A percentile compares a stretch with the other conserved stretches of the same genome.
Evolutionary conservation across 2,329 filamentous ascomycete genomes (phyloP).

Genomic region (Hypoxylon sp.): DNA sequence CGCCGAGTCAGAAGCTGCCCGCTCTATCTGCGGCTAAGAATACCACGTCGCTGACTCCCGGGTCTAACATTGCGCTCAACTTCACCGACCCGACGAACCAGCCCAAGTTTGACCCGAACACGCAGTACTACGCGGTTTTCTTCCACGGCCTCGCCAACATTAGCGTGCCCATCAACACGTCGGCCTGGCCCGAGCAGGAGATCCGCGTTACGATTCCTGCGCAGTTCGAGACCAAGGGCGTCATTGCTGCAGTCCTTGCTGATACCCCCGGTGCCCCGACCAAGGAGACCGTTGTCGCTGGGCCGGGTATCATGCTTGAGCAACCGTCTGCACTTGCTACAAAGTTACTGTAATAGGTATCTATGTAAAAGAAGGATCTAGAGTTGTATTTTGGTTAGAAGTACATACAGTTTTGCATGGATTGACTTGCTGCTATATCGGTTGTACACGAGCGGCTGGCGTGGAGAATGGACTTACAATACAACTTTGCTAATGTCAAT

Average conservation of each 20-base stretch:
- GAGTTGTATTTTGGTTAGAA: background rate
- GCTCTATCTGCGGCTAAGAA: slow-evolving; percentile 49
- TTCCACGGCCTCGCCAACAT: slow-evolving; percentile 58
- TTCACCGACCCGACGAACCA: slow-evolving; percentile 53
- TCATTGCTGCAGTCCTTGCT: slow-evolving; percentile 57
- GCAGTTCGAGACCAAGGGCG: slow-evolving; percentile 57
- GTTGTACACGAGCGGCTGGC: slow-evolving; percentile 7
- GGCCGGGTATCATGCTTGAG: slow-evolving; percentile 57
- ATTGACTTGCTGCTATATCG: background rate
- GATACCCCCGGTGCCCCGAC: slow-evolving; percentile 56
- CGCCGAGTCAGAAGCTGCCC: slow-evolving; percentile 56
- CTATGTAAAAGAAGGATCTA: background rate
- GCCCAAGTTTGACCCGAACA: slow-evolving; percentile 47
- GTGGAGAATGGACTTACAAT: slow-evolving; percentile 17
- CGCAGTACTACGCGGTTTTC: slow-evolving; percentile 59
- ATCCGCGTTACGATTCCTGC: slow-evolving; percentile 56
- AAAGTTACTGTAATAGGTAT: slow-evolving; percentile 31
- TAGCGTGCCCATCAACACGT: slow-evolving; percentile 56
- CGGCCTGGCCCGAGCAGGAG: slow-evolving; percentile 38
- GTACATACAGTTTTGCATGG: slow-evolving; percentile 3
- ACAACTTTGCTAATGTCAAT: slow-evolving; percentile 38
- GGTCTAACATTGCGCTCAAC: slow-evolving; percentile 52
- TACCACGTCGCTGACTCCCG: slow-evolving; percentile 52
- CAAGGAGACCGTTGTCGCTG: slow-evolving; percentile 57
- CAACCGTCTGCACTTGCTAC: slow-evolving; percentile 53